Percentiles rank a stretch among this genome's conserved stretches.
Evolutionary conservation across 208 protist genomes (phyloP).

Genomic region (Leishmania major): DNA sequence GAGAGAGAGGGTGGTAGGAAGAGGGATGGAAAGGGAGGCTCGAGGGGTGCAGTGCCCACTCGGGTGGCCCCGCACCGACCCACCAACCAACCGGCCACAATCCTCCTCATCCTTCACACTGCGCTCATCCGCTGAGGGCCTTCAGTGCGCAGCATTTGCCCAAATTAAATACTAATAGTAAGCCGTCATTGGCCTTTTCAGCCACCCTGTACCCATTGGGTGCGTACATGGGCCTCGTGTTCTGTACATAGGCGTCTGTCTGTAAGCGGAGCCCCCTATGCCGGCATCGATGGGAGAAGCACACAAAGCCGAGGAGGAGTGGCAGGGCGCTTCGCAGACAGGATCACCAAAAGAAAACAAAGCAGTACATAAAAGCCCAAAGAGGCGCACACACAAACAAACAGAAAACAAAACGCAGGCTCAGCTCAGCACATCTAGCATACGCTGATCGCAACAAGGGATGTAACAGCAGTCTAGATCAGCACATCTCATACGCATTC

Average conservation of each 20-base stretch:
- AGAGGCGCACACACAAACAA: neutral
- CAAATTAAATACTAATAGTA: neutral
- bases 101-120: neutral
- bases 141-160: neutral
- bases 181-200: neutral
- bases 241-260: neutral
- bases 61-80: neutral
- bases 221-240: neutral
- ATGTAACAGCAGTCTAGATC: neutral
- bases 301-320: neutral
- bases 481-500: neutral
- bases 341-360: neutral
- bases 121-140: neutral
- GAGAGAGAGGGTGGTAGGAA: neutral
- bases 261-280: neutral
- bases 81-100: neutral
- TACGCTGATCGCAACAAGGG: neutral
- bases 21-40: neutral
- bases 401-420: neutral
- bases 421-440: neutral
- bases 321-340: neutral
- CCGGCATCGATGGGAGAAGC: neutral
- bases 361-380: neutral
- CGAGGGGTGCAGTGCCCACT: neutral
- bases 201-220: neutral